These are phyloP conservation scores for Trichoderma oligosporum DNA, from an alignment of 2,329 filamentous ascomycete genomes.

Conservation along the genomic window DNA sequence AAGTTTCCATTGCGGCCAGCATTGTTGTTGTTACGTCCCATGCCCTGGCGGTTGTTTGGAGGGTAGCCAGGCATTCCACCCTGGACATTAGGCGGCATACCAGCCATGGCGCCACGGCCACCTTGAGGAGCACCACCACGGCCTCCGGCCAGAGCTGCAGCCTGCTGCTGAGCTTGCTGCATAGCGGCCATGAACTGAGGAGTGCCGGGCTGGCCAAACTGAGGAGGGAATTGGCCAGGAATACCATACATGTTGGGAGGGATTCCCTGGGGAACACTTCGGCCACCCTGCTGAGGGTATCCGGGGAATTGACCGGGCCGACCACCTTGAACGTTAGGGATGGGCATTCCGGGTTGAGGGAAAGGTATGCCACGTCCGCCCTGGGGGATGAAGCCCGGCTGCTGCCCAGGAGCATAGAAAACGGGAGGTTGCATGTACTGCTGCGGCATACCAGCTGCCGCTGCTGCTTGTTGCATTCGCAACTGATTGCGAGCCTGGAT, in stretches of 20 bases:
- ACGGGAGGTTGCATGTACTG: slow-evolving; percentile 86
- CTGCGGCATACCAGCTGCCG: slow-evolving; percentile 82
- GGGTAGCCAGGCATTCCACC: slow-evolving; percentile 55
- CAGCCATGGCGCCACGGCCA: slow-evolving; percentile 69
- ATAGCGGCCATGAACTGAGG: slow-evolving; percentile 79
- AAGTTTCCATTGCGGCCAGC: slow-evolving; percentile 44
- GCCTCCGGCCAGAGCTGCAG: slow-evolving; percentile 54
- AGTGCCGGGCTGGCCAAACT: slow-evolving; percentile 75
- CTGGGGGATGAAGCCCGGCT: slow-evolving; percentile 65
- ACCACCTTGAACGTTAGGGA: slow-evolving; percentile 71
- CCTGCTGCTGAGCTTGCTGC: slow-evolving; percentile 64
- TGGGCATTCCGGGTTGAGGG: slow-evolving; percentile 59
- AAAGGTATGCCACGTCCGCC: slow-evolving; percentile 64
- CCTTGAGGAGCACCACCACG: slow-evolving; percentile 61
- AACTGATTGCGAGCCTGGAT: slow-evolving; percentile 99
- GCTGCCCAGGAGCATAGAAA: slow-evolving; percentile 83
- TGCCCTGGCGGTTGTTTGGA: slow-evolving; percentile 52
- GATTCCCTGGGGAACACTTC: slow-evolving; percentile 81
- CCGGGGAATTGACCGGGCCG: slow-evolving; percentile 83
- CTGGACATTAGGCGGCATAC: slow-evolving; percentile 64
- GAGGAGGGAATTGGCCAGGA: slow-evolving; percentile 74
- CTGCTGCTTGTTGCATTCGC: slow-evolving; percentile 95
- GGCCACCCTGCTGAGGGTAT: slow-evolving; percentile 82
- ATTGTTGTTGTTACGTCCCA: slow-evolving; percentile 44
- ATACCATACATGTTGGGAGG: slow-evolving; percentile 83